Evolutionary conservation across 139 green algal species (phyloP).

Genomic region (Micractinium conductrix): DNA sequence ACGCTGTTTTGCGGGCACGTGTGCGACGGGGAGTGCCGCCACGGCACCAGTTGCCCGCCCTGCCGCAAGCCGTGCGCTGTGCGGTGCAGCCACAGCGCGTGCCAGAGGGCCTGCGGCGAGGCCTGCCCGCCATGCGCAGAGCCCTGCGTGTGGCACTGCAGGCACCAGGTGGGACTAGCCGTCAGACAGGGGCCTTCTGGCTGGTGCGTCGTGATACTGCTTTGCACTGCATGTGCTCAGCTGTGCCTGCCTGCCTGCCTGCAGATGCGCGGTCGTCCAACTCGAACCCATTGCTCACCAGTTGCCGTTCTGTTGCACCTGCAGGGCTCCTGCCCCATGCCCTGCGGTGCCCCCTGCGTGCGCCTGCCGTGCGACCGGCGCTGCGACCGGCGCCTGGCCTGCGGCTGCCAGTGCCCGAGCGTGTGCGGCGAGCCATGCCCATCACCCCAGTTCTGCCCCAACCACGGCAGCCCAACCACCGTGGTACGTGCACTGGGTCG

Average conservation of each 20-base stretch:
- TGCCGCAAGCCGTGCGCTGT: neutral
- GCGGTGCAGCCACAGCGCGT: conserved; percentile 32
- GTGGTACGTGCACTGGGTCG: no score
- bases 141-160: conserved; percentile 44
- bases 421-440: conserved; percentile 66
- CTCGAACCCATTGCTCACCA: no score
- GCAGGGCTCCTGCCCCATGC: conserved; percentile 59
- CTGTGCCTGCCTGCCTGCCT: neutral
- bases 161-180: neutral
- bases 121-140: conserved; percentile 63
- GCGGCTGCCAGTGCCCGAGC: conserved; percentile 62
- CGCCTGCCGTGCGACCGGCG: conserved; percentile 72
- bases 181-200: neutral
- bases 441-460: conserved; percentile 34
- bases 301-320: no score
- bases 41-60: neutral
- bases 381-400: conserved; percentile 56
- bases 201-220: neutral
- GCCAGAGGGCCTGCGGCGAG: conserved; percentile 41
- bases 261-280: no score
- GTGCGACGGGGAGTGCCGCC: neutral
- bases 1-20: neutral
- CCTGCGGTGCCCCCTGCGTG: conserved; percentile 72
- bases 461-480: neutral
- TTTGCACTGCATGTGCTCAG: neutral